A percentile compares a stretch with the other conserved stretches of the same genome.
These are phyloP conservation scores for Mortierella sp. DNA, from an alignment of 371 early-diverging fungal genomes.

Conservation along the genomic window DNA sequence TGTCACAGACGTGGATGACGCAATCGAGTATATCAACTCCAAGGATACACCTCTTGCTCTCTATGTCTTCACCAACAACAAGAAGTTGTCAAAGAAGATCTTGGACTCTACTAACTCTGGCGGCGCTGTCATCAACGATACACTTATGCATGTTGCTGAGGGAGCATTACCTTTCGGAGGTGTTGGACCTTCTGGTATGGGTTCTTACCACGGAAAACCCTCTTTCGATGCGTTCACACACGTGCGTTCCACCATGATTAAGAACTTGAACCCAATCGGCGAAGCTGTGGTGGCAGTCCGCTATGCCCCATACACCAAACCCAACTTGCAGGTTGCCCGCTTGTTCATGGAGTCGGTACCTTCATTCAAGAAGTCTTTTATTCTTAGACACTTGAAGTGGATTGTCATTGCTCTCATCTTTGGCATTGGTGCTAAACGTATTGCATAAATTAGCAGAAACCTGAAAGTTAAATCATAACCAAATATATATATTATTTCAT, in stretches of 20 bases:
- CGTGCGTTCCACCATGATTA: constrained; percentile 68
- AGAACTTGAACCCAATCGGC: constrained; percentile 59
- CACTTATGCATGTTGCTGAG: constrained; percentile 75
- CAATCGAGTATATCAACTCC: constrained; percentile 74
- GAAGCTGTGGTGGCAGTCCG: constrained; percentile 59
- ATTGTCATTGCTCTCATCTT: constrained; percentile 44
- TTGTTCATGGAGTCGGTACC: constrained; percentile 57
- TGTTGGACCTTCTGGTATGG: constrained; percentile 91
- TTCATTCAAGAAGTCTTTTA: constrained; percentile 40
- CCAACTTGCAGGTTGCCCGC: constrained; percentile 57
- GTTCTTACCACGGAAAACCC: constrained; percentile 85
- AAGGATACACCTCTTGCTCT: constrained; percentile 79
- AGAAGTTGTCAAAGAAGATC: constrained; percentile 59
- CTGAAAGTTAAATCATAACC: neutral
- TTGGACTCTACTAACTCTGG: constrained; percentile 81
- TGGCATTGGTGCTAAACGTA: constrained; percentile 38
- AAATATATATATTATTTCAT: neutral
- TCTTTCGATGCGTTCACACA: constrained; percentile 86
- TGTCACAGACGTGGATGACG: constrained; percentile 78
- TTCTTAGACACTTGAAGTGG: constrained; percentile 44
- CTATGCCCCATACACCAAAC: constrained; percentile 72
- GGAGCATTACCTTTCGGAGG: constrained; percentile 92
- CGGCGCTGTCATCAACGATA: constrained; percentile 85
- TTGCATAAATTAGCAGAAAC: constrained; percentile 8
- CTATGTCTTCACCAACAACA: constrained; percentile 65